Conservation (phyloP, 116 monocot species). For the Trichopus zeylanicus region DNA sequence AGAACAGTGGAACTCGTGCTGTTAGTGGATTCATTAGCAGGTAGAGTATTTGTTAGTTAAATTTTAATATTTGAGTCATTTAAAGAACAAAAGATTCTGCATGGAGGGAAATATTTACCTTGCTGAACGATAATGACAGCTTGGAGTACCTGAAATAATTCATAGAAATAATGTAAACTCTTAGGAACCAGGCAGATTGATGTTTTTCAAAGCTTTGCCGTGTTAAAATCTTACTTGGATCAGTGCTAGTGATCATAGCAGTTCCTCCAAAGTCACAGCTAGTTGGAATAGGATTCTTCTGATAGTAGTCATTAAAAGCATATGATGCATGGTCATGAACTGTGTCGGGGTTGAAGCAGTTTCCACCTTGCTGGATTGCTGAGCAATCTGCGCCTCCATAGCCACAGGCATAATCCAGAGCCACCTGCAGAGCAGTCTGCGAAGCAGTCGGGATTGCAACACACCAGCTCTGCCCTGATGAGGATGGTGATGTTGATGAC, state of each 20-base stretch:
- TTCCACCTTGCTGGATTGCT: constrained; percentile 22
- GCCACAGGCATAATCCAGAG: constrained; percentile 37
- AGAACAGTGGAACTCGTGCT: constrained; percentile 44
- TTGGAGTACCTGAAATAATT: constrained; percentile 33
- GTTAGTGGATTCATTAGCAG: constrained; percentile 3
- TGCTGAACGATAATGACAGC: constrained; percentile 44
- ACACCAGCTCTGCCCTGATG: constrained; percentile 36
- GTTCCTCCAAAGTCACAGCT: constrained; percentile 24
- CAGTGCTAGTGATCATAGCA: constrained; percentile 16
- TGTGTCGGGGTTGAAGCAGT: constrained; percentile 28
- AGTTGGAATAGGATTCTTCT: constrained; percentile 33
- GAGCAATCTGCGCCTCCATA: constrained; percentile 36
- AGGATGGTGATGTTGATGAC: constrained; percentile 7
- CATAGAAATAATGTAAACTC: background rate
- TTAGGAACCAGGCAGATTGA: background rate
- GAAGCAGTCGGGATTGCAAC: constrained; percentile 25
- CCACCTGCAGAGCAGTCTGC: constrained; percentile 25
- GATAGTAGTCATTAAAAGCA: constrained; percentile 41
- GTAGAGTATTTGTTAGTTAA: background rate
- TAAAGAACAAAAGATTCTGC: background rate
- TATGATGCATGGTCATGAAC: constrained; percentile 31
- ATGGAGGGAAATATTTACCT: constrained; percentile 27
- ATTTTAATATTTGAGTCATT: background rate
- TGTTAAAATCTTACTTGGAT: constrained; percentile 16
- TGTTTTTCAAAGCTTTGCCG: background rate